Evolutionary conservation across 2,329 filamentous ascomycete species (phyloP), one percentile per base, ranked within the genome.

Genomic region (Herpomyces periplanetae): DNA sequence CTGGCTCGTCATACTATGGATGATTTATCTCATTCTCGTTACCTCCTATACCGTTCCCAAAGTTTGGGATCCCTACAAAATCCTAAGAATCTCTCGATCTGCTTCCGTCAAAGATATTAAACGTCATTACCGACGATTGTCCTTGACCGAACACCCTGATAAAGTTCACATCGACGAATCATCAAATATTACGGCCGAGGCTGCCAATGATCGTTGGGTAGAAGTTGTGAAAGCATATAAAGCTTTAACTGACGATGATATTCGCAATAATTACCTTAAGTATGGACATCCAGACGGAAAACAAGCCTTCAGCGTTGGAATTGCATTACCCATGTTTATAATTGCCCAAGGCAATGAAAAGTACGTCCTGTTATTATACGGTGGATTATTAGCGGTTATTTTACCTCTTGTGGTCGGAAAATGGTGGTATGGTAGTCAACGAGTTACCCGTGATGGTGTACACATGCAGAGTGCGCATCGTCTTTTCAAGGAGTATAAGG

Each of bases 211-310:
- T 24, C 51, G 60, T 36, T 96, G 80, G 43, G 71, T 91, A 22
- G 73, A 91, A 34, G 54, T 91, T 31, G 80, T 69, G 29, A 96
- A 96, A 45, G 80, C 80, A 4, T 96, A 88, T 51, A 87, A 96
- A 42, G 64, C 80, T 3, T 52, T 96, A 18, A 96, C 84, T 3
- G 80, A 96, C 34, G 84, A 96, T 41, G 80, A 91, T 16, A 53
- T 91, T 24, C 65, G 80, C 33, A 85, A 85, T 42, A 96, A 96
- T 45, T 96, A 66, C 40, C 59, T 87, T 20, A 65, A 85, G 38
- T 96, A 64, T 32, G 80, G 80, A 21, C 71, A 96, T 38, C 80
- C 80, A 4, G 80, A 96, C 36, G 80, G 80, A 34, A 91, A 88
- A 49, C 80, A 96, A 43, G 75, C 71, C 37, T 80, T 73, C 41